phyloP scores from a whole-genome alignment of 2,329 filamentous ascomycete species.

The Aspergillus intermedius region DNA sequence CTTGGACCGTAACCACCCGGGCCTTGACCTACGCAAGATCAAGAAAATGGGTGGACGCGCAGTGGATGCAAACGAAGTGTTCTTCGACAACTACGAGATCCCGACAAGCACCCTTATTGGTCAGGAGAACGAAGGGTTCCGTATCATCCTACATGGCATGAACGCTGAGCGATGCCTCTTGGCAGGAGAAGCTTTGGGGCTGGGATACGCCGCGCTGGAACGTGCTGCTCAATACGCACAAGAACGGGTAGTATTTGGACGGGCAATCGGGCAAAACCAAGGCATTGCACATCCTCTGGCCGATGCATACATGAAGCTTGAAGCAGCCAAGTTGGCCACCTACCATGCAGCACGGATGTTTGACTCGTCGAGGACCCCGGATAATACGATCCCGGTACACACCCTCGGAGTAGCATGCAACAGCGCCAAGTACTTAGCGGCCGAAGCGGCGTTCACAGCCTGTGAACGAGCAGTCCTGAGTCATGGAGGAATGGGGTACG shows the following conservation, averaged over 20 bases:
- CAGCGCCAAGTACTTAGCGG: conserved; percentile 61
- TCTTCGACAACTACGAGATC: conserved; percentile 72
- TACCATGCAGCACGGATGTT: conserved; percentile 56
- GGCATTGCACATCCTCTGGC: conserved; percentile 55
- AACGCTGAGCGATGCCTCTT: conserved; percentile 71
- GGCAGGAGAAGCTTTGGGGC: conserved; percentile 70
- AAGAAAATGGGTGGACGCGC: conserved; percentile 80
- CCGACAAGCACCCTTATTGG: conserved; percentile 61
- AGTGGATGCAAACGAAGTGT: conserved; percentile 80
- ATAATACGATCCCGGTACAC: conserved; percentile 47
- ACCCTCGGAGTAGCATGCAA: conserved; percentile 60
- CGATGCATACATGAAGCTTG: conserved; percentile 54
- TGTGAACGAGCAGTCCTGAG: conserved; percentile 53
- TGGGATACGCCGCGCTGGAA: conserved; percentile 66
- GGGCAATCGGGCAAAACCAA: conserved; percentile 55
- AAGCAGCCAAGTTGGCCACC: conserved; percentile 55
- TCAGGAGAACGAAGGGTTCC: conserved; percentile 68
- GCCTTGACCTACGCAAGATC: conserved; percentile 63
- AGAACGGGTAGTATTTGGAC: conserved; percentile 56
- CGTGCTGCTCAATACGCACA: conserved; percentile 59
- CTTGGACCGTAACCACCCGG: conserved; percentile 55
- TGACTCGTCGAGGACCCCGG: conserved; percentile 44
- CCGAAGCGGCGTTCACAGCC: conserved; percentile 55
- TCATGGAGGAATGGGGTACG: conserved; percentile 59
- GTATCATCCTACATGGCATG: conserved; percentile 71